Base-by-base conservation (phyloP, 305 asterid species). In the Ajuga reptans region DNA sequence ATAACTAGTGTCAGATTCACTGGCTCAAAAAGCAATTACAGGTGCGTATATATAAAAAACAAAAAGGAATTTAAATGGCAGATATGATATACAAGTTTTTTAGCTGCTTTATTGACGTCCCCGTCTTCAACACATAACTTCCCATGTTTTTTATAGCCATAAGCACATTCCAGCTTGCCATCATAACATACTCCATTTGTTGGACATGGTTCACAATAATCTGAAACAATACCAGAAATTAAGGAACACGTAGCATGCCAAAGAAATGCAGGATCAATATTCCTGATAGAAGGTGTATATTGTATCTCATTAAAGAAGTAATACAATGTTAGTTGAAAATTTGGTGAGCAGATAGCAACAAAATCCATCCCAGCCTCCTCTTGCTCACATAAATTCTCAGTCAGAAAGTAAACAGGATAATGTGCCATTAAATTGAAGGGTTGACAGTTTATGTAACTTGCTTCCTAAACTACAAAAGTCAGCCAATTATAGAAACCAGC, bases 191-290 rank as follows among this genome's bases (percentile, higher is more conserved):
- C 79, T 71, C 97, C 97, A 79, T 89, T 74, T 50, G 76, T 47
- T 7, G 97, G 96, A 74, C 97, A 91, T 41, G 92, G 92, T 77
- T 83, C 87, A 68, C 96, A 89, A 55, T 60, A 63, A 67, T 87
- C 97, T 89, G 85, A 81, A 82, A 64, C 71, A 64, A 77, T 45
- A 67, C 29, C 24, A 46, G 54, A 17, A 17, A 39, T 67, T 49
- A 43, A 79, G 59, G 61, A 69, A 51, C 65, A 71, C 37, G 57
- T 34, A 69, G 27, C 10, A 14, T 18, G 42, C 52, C 67, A 56
- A 47, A 50, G 16, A 52, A 34, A 9, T 61, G 69, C 66, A 58
- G 29, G 56, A 66, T n/a, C n/a, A n/a, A n/a, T n/a, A 45, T 37
- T 17, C 49, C 41, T 43, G 9, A 10, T 9, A 27, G 9, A 57